phyloP scores from a whole-genome alignment of 2,329 filamentous ascomycete species.

The Furcasterigmium furcatum region DNA sequence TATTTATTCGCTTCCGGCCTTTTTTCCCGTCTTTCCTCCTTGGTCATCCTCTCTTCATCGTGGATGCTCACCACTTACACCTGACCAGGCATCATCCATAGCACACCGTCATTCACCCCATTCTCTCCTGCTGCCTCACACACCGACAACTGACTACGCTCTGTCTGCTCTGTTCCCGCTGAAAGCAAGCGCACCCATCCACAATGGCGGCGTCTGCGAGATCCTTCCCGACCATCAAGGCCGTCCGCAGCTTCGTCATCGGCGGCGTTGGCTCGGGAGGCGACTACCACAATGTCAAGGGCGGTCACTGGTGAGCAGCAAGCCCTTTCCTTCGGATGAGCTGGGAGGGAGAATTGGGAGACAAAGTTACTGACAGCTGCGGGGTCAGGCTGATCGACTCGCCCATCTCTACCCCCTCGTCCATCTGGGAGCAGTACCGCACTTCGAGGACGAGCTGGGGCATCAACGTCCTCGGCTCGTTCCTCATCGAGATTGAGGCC shows the following conservation, averaged over 20 bases:
- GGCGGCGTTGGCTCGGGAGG: slow-evolving; percentile 60
- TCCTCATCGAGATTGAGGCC: slow-evolving; percentile 86
- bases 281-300: slow-evolving; percentile 90
- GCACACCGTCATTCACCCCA: no score
- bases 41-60: neutral
- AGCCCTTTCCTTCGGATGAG: neutral
- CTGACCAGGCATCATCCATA: no score
- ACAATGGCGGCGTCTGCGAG: slow-evolving; percentile 47
- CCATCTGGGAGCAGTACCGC: slow-evolving; percentile 83
- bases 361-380: slow-evolving; percentile 30
- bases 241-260: slow-evolving; percentile 70
- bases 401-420: slow-evolving; percentile 90
- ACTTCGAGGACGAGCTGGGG: slow-evolving; percentile 89
- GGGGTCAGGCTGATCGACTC: slow-evolving; percentile 77
- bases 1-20: neutral
- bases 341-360: neutral
- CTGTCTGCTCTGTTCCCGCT: no score
- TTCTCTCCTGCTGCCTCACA: neutral
- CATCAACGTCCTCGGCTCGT: slow-evolving; percentile 91
- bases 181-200: neutral
- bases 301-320: slow-evolving; percentile 58
- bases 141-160: no score
- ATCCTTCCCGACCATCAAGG: slow-evolving; percentile 72
- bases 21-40: neutral
- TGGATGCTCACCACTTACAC: no score